A percentile compares a stretch with the other conserved stretches of the same genome.
These are phyloP conservation scores for Amylocarpus encephaloides DNA, from an alignment of 2,329 filamentous ascomycete species.

Conservation along the genomic window DNA sequence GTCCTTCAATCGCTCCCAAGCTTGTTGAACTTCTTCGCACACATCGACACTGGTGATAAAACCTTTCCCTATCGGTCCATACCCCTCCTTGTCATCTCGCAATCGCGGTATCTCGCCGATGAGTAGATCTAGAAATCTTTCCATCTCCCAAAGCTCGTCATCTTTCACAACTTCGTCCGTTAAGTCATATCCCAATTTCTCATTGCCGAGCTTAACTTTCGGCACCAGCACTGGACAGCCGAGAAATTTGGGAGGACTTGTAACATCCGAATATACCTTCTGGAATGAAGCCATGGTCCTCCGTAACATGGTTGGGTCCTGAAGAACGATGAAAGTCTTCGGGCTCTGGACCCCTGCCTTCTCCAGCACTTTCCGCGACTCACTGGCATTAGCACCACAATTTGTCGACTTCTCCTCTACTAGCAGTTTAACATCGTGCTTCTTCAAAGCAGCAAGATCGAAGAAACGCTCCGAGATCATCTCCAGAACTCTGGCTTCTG, in stretches of 20 bases:
- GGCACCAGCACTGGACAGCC: conserved; percentile 33
- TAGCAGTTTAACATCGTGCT: conserved; percentile 31
- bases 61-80: conserved; percentile 38
- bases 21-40: conserved; percentile 22
- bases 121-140: conserved; percentile 37
- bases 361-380: conserved; percentile 34
- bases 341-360: conserved; percentile 20
- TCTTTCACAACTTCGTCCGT: neutral
- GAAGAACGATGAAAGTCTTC: conserved; percentile 33
- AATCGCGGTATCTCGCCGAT: conserved; percentile 39
- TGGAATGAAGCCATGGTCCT: conserved; percentile 38
- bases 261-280: conserved; percentile 31
- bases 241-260: conserved; percentile 20
- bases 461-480: conserved; percentile 32
- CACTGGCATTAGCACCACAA: conserved; percentile 39
- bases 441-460: conserved; percentile 22
- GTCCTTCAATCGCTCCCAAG: neutral
- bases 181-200: conserved; percentile 11
- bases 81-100: conserved; percentile 37
- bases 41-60: conserved; percentile 41
- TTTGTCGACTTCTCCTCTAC: conserved; percentile 41
- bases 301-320: conserved; percentile 41
- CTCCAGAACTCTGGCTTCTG: conserved; percentile 37
- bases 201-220: neutral
- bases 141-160: conserved; percentile 33